phyloP scores from a whole-genome alignment of 108 stramenopile species.

The Poteriospumella lacustris region DNA sequence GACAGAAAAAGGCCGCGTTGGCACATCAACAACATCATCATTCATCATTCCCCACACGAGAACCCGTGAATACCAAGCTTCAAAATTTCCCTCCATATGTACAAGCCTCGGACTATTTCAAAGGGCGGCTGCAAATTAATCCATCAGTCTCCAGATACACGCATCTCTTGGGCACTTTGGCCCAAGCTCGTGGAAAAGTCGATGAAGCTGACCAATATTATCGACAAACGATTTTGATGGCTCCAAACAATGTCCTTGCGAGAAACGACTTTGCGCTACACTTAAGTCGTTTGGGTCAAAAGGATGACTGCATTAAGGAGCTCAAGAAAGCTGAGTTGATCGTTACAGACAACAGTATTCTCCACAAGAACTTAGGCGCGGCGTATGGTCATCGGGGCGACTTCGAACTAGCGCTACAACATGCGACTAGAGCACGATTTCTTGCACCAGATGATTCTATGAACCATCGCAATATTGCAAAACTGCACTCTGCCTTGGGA shows the following conservation, averaged over 20 bases:
- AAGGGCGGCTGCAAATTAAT: not conserved
- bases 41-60: too few relatives aligned
- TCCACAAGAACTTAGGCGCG: constrained; percentile 1
- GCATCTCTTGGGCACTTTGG: not conserved
- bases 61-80: too few relatives aligned
- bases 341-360: not conserved
- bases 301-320: not conserved
- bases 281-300: not conserved
- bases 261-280: constrained; percentile 3
- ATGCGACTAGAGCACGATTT: not conserved
- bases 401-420: not conserved
- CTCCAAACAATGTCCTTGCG: not conserved
- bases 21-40: too few relatives aligned
- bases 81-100: too few relatives aligned
- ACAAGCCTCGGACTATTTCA: not conserved
- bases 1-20: too few relatives aligned
- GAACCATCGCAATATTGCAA: constrained; percentile 1
- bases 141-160: not conserved
- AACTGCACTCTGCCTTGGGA: not conserved
- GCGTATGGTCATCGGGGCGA: not conserved
- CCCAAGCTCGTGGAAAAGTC: not conserved
- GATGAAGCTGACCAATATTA: constrained; percentile 11
- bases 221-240: not conserved
- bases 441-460: constrained; percentile 3
- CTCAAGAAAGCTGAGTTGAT: not conserved